These are phyloP conservation scores for Podospora conica DNA, from an alignment of 495 filamentous ascomycete genomes.

Conservation along the genomic window DNA sequence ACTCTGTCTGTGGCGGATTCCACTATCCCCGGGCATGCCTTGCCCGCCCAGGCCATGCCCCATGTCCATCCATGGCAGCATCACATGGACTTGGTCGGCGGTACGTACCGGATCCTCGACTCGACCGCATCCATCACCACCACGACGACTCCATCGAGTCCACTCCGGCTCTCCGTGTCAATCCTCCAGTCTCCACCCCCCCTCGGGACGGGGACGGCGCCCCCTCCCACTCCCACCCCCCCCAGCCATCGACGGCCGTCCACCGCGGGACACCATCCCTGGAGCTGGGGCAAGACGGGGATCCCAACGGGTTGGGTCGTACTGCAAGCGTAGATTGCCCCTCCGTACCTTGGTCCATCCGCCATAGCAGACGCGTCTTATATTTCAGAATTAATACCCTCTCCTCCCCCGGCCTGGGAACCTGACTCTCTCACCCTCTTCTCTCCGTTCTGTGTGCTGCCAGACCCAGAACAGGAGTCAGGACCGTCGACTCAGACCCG, in stretches of 20 bases:
- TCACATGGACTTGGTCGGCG: not conserved
- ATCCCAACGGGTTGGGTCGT: conserved; percentile 10
- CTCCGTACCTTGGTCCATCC: not conserved
- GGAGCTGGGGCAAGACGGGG: conserved; percentile 7
- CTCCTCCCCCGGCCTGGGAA: not conserved
- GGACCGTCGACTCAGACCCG: not conserved
- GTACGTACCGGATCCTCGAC: not conserved
- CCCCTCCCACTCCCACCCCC: no score
- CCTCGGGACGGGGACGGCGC: no score
- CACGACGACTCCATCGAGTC: not conserved
- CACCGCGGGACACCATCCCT: conserved; percentile 1
- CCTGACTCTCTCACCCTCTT: not conserved
- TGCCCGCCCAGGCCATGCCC: not conserved
- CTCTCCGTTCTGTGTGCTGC: not conserved
- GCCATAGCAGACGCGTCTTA: not conserved
- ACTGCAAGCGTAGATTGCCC: conserved; percentile 6
- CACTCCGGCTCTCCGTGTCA: not conserved
- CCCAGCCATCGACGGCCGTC: not conserved
- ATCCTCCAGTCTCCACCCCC: not conserved
- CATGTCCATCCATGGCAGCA: not conserved
- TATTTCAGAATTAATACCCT: not conserved
- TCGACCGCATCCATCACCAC: not conserved
- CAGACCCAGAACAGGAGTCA: not conserved
- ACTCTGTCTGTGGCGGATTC: not conserved
- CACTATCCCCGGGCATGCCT: not conserved